These are phyloP conservation scores for Pezizomycotina sp. DNA, from an alignment of 2,329 filamentous ascomycete genomes.

Conservation along the genomic window DNA sequence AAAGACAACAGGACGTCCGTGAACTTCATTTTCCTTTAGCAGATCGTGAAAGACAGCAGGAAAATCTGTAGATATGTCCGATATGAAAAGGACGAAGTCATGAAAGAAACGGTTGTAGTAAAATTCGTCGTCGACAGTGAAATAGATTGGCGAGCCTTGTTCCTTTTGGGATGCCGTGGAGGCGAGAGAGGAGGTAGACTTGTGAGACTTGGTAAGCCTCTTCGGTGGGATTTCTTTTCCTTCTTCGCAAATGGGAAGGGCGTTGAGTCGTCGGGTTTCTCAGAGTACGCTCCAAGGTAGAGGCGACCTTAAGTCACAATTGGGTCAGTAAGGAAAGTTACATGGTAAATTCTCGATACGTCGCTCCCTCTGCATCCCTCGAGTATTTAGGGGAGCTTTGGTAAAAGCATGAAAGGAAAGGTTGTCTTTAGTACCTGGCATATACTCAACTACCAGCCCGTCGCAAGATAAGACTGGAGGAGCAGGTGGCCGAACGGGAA, in stretches of 20 bases:
- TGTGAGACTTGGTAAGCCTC: conserved; percentile 24
- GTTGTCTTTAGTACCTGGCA: no score
- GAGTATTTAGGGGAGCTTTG: no score
- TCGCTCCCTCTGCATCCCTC: no score
- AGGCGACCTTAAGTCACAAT: no score
- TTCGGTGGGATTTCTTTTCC: conserved; percentile 54
- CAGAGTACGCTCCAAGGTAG: conserved; percentile 82
- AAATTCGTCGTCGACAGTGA: conserved; percentile 80
- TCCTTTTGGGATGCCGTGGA: conserved; percentile 21
- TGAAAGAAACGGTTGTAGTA: conserved; percentile 98
- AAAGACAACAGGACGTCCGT: conserved; percentile 80
- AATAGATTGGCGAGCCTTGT: conserved; percentile 64
- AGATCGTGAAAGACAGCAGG: conserved; percentile 91
- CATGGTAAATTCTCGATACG: conserved; percentile 29
- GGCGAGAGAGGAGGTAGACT: conserved; percentile 18
- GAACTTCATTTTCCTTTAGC: conserved; percentile 76
- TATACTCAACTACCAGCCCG: no score
- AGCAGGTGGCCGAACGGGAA: no score
- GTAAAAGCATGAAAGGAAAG: no score
- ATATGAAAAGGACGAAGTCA: conserved; percentile 94
- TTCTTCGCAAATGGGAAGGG: conserved; percentile 60
- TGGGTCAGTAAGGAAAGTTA: conserved; percentile 15
- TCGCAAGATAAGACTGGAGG: no score
- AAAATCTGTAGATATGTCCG: conserved; percentile 90
- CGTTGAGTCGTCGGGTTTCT: conserved; percentile 63